Percentiles rank a stretch among this genome's conserved stretches.
phyloP scores from a whole-genome alignment of 257 asterid genomes.

The Ophiorrhiza pumila region DNA sequence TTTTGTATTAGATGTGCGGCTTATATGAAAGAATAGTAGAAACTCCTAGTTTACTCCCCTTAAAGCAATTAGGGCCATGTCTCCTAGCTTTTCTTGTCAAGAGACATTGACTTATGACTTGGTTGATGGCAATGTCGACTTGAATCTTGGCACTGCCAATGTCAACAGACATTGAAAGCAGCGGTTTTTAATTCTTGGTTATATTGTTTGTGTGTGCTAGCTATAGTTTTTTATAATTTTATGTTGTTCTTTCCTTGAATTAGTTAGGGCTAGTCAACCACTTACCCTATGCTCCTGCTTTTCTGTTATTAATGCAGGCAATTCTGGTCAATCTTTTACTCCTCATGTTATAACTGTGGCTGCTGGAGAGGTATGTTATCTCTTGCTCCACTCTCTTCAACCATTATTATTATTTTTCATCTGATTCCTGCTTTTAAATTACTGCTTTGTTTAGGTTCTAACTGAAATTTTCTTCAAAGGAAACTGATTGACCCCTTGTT shows the following conservation, averaged over 20 bases:
- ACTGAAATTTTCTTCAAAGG: not conserved
- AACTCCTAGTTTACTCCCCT: not conserved
- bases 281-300: not conserved
- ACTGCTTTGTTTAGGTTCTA: not conserved
- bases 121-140: not conserved
- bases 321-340: conserved; percentile 44
- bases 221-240: not conserved
- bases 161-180: no score
- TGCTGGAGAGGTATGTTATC: conserved; percentile 55
- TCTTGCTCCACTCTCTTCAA: not conserved
- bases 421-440: not conserved
- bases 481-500: not conserved
- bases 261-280: not conserved
- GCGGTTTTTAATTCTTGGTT: not conserved
- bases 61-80: not conserved
- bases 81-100: not conserved
- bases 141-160: not conserved
- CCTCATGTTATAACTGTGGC: conserved; percentile 50
- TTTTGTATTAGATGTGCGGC: not conserved
- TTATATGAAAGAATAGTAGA: not conserved
- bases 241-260: not conserved
- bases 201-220: not conserved
- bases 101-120: not conserved
- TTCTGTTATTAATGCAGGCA: conserved; percentile 38
- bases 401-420: not conserved